Evolutionary conservation across 169 alveolate genomes (phyloP).

Genomic region (Eimeria praecox): DNA sequence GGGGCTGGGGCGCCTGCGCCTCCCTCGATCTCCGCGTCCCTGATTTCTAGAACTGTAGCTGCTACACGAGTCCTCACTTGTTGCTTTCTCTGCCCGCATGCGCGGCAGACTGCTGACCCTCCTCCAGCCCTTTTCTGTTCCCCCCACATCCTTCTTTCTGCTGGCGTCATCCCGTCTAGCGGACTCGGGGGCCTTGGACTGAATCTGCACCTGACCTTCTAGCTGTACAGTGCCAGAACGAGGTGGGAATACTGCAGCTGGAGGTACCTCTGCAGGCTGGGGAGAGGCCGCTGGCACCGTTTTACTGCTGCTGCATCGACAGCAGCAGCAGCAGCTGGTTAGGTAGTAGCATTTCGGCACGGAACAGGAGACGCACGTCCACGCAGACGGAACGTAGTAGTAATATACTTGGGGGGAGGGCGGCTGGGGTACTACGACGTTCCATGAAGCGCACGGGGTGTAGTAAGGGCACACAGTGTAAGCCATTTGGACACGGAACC

Average conservation of each 20-base stretch:
- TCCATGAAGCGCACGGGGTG: slow-evolving; percentile 19
- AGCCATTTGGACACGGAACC: not conserved
- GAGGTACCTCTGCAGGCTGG: slow-evolving; percentile 28
- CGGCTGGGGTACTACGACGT: slow-evolving; percentile 31
- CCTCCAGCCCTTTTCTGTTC: not conserved
- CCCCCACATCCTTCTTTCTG: slow-evolving; percentile 23
- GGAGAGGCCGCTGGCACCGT: not conserved
- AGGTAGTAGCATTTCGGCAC: slow-evolving; percentile 32
- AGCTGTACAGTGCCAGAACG: slow-evolving; percentile 44
- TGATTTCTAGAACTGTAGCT: not conserved
- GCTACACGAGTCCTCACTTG: slow-evolving; percentile 35
- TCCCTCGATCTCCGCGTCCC: not conserved
- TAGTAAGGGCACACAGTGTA: slow-evolving; percentile 27
- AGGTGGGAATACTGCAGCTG: not conserved
- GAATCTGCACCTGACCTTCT: slow-evolving; percentile 47
- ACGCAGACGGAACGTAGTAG: slow-evolving; percentile 40
- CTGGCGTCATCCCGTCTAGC: not conserved
- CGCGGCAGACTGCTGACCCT: slow-evolving; percentile 63
- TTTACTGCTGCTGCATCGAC: not conserved
- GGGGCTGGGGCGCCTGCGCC: slow-evolving; percentile 20
- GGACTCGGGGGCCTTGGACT: not conserved
- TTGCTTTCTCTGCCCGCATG: slow-evolving; percentile 24
- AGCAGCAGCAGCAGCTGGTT: slow-evolving; percentile 35
- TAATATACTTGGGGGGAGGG: slow-evolving; percentile 28
- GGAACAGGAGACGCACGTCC: slow-evolving; percentile 12